phyloP scores from a whole-genome alignment of 345 rosid species.

The Anastatica hierochuntica region DNA sequence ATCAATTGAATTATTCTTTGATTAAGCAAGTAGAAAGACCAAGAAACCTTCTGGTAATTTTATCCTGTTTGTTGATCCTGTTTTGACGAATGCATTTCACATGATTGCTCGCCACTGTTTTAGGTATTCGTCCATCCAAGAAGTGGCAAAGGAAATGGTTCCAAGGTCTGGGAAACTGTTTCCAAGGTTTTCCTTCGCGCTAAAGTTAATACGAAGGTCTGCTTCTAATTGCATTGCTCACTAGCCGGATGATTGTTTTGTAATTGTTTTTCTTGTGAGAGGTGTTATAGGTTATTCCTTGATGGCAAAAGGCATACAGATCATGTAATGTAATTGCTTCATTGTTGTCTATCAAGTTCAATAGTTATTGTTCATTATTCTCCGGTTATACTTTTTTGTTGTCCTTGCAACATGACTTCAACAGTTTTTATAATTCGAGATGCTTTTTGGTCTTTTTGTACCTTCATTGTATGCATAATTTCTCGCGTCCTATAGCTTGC shows the following conservation, averaged over 20 bases:
- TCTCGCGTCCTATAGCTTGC: background rate
- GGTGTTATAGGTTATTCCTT: slow-evolving; percentile 2
- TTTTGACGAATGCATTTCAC: slow-evolving; percentile 1
- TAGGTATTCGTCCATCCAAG: slow-evolving; percentile 80
- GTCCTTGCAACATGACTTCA: background rate
- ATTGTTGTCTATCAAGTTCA: too few species aligned
- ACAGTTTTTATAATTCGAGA: background rate
- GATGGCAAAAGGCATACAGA: background rate
- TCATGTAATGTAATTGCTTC: too few species aligned
- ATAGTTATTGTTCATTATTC: too few species aligned
- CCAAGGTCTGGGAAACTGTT: slow-evolving; percentile 65
- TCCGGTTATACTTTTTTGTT: background rate
- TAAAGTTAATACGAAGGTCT: slow-evolving; percentile 63
- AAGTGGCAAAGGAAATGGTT: slow-evolving; percentile 80
- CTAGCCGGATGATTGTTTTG: background rate
- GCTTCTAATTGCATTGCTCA: background rate
- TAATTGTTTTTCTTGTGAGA: background rate
- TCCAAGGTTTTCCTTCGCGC: slow-evolving; percentile 67
- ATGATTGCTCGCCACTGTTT: slow-evolving; percentile 15
- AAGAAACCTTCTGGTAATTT: slow-evolving; percentile 70
- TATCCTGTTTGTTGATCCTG: slow-evolving; percentile 2
- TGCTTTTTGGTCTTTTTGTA: background rate
- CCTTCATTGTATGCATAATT: too few species aligned
- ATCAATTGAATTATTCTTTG: slow-evolving; percentile 40
- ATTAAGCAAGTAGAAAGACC: slow-evolving; percentile 56